phyloP scores from a whole-genome alignment of 345 rosid genomes.

The Combretum micranthum region DNA sequence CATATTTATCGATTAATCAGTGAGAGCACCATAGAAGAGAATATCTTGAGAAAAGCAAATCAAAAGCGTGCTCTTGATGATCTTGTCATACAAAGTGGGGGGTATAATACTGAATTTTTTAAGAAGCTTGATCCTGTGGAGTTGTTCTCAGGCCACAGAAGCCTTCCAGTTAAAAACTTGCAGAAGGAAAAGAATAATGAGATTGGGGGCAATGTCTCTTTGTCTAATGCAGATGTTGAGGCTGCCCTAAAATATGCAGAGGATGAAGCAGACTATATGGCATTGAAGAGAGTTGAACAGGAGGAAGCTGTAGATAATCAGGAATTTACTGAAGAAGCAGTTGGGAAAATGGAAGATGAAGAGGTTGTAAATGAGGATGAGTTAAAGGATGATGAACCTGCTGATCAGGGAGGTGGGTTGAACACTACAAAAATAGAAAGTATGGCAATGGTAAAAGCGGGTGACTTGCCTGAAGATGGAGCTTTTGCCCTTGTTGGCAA shows the following conservation, averaged over 20 bases:
- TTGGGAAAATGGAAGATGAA: conserved; percentile 86
- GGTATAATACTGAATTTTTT: conserved; percentile 94
- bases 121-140: conserved; percentile 99
- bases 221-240: conserved; percentile 92
- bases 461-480: conserved; percentile 46
- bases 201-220: conserved; percentile 44
- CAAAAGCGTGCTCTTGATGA: conserved; percentile 99
- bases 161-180: conserved; percentile 42
- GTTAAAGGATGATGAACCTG: conserved; percentile 63
- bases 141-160: conserved; percentile 77
- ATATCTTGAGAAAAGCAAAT: conserved; percentile 95
- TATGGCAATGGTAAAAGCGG: conserved; percentile 17
- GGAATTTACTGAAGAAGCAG: conserved; percentile 95
- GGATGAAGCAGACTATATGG: conserved; percentile 99
- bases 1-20: conserved; percentile 95
- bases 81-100: conserved; percentile 96
- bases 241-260: conserved; percentile 95
- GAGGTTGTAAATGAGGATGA: conserved; percentile 83
- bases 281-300: conserved; percentile 91
- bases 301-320: conserved; percentile 99
- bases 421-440: conserved; percentile 34
- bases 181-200: conserved; percentile 41
- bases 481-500: conserved; percentile 48
- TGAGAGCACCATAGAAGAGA: conserved; percentile 98
- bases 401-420: conserved; percentile 39